Percentiles rank a stretch among this genome's conserved stretches.
phyloP scores from a whole-genome alignment of 345 rosid genomes.

The Eutrema yunnanense region DNA sequence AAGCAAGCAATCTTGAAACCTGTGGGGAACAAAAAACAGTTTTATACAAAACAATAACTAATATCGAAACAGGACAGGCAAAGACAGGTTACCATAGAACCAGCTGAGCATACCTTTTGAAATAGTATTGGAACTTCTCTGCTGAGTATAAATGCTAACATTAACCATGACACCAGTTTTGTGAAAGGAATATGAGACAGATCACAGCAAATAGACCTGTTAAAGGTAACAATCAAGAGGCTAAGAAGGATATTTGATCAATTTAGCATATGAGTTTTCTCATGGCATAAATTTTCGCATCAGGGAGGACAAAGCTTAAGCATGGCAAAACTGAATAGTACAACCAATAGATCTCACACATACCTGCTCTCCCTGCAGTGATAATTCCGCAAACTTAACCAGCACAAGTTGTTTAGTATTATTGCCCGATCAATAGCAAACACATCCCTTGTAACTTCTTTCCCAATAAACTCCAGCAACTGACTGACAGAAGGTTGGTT shows the following conservation, averaged over 20 bases:
- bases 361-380: conserved; percentile 55
- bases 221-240: conserved; percentile 22
- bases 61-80: background rate
- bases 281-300: background rate
- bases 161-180: conserved; percentile 59
- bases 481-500: conserved; percentile 27
- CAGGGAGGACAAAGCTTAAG: background rate
- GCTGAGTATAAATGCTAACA: conserved; percentile 71
- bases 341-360: conserved; percentile 4
- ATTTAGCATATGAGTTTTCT: conserved; percentile 8
- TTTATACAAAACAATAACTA: conserved; percentile 1
- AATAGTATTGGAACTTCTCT: conserved; percentile 67
- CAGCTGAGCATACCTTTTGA: conserved; percentile 55
- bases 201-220: conserved; percentile 64
- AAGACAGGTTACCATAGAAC: background rate
- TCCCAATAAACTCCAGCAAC: conserved; percentile 61
- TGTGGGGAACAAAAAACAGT: conserved; percentile 25
- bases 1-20: conserved; percentile 80
- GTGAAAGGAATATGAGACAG: conserved; percentile 44
- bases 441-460: conserved; percentile 51
- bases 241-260: conserved; percentile 3
- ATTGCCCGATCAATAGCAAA: conserved; percentile 69
- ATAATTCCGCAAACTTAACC: conserved; percentile 54
- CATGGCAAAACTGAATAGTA: background rate
- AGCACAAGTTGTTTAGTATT: conserved; percentile 53